phyloP scores from a whole-genome alignment of 257 asterid species.

The Nicotiana attenuata region DNA sequence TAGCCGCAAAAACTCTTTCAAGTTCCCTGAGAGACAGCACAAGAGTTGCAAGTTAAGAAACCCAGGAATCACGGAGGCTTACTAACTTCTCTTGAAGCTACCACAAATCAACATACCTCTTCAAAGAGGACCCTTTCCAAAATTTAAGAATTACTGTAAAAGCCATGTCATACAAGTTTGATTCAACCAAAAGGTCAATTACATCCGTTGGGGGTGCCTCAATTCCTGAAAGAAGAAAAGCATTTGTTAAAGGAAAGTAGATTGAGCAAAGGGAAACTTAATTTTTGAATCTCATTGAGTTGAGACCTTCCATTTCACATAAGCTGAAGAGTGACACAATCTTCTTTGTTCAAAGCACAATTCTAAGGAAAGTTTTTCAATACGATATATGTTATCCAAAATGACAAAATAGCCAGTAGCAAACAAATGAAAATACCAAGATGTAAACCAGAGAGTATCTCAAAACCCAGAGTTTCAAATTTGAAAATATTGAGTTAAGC shows the following conservation, averaged over 20 bases:
- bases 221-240: slow-evolving; percentile 42
- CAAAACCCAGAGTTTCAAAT: neutral
- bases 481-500: neutral
- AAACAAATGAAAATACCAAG: neutral
- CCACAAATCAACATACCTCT: slow-evolving; percentile 45
- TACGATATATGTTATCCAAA: neutral
- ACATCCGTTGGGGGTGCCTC: slow-evolving; percentile 58
- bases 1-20: slow-evolving; percentile 68
- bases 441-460: neutral
- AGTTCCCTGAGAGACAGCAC: slow-evolving; percentile 59
- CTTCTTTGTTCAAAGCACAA: neutral
- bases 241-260: neutral
- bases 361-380: neutral
- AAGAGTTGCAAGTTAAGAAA: slow-evolving; percentile 10
- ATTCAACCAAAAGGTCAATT: slow-evolving; percentile 83
- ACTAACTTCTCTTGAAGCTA: slow-evolving; percentile 14
- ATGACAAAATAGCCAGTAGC: neutral
- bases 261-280: slow-evolving; percentile 5
- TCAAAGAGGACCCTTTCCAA: slow-evolving; percentile 81
- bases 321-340: neutral
- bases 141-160: slow-evolving; percentile 77
- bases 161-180: slow-evolving; percentile 85
- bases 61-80: slow-evolving; percentile 16
- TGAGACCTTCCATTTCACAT: neutral
- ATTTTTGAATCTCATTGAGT: neutral